Evolutionary conservation across 169 alveolate genomes (phyloP), one percentile per base, ranked within the genome.

Genomic region (Plasmodium sp.): DNA sequence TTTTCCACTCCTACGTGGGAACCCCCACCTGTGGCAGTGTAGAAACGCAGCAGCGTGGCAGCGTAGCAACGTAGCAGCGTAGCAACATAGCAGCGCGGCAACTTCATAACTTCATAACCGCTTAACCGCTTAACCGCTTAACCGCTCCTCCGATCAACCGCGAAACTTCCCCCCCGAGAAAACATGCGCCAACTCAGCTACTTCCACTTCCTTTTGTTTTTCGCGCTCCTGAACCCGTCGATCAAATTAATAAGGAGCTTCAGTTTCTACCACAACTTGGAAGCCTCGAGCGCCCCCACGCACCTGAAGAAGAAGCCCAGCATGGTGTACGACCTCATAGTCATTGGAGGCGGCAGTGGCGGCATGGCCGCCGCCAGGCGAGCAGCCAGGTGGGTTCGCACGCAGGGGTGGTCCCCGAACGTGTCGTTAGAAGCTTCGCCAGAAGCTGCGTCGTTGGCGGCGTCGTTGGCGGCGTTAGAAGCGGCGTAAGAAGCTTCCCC

Each of bases 331-430:
- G 98, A 96, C 90, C 92, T 95, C 18, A 95, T 97, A 81, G 97
- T 97, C 48, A 96, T 97, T 22, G 98, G 98, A 33, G 98, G 98
- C n/a, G 98, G 98, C 22, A 96, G 98, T 12, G 98, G 98, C 22
- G 98, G 98, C 84, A 92, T 96, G 88, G 97, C 98, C 16, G 92
- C 97, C 22, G 97, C 98, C 14, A 93, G 94, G 45, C 93, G 96
- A 71, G 98, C 98, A 34, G 94, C 96, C 16, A 93, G 85, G 93
- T 95, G 33, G 82, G 48, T 58, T 27, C 41, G n/a, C 34, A 9
- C 27, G 4, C n/a, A 41, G 75, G 71, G 16, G 45, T n/a, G 9
- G 10, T 73, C 34, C 45, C 34, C 34, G 12, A 18, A 83, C 27
- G 27, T 22, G 27, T 22, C 27, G 27, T n/a, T n/a, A n/a, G n/a